These are phyloP conservation scores for Prunus yedoensis DNA, from an alignment of 331 rosid genomes.

Conservation along the genomic window DNA sequence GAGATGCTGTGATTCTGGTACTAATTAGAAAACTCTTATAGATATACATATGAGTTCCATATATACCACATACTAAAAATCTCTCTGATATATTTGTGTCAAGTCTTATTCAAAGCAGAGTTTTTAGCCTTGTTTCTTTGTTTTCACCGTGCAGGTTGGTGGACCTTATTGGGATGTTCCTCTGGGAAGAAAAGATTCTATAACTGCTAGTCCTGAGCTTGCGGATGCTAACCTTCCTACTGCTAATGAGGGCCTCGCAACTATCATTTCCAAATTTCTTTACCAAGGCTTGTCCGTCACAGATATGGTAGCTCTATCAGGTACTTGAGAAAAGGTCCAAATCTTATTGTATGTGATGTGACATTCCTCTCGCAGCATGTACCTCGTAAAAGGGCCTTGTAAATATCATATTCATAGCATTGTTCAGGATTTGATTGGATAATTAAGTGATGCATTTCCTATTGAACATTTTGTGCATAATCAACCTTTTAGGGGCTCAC, in stretches of 20 bases:
- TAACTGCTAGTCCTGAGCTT: conserved; percentile 62
- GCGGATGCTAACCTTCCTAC: conserved; percentile 64
- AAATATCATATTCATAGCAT: too few species aligned
- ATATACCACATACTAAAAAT: neutral
- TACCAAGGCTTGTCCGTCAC: conserved; percentile 83
- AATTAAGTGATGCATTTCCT: neutral
- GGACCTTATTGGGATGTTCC: conserved; percentile 99
- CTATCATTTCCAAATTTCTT: conserved; percentile 72
- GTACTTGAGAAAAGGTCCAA: conserved; percentile 24
- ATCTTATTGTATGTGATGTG: neutral
- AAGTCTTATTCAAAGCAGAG: neutral
- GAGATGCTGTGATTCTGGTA: conserved; percentile 95
- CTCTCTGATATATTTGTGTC: neutral
- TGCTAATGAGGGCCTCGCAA: conserved; percentile 47
- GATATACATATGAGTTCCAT: neutral
- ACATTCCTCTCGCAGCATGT: neutral
- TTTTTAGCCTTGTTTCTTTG: neutral
- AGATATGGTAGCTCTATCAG: conserved; percentile 81
- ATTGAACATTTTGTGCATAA: neutral
- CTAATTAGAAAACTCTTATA: neutral
- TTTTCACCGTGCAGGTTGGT: conserved; percentile 57
- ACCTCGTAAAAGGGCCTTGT: neutral
- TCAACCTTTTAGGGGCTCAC: conserved; percentile 69
- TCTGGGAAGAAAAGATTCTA: conserved; percentile 91
- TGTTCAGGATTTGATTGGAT: too few species aligned